Evolutionary conservation across 495 filamentous ascomycete species (phyloP), one percentile per base, ranked within the genome.

Genomic region (Penicillium antarcticum): DNA sequence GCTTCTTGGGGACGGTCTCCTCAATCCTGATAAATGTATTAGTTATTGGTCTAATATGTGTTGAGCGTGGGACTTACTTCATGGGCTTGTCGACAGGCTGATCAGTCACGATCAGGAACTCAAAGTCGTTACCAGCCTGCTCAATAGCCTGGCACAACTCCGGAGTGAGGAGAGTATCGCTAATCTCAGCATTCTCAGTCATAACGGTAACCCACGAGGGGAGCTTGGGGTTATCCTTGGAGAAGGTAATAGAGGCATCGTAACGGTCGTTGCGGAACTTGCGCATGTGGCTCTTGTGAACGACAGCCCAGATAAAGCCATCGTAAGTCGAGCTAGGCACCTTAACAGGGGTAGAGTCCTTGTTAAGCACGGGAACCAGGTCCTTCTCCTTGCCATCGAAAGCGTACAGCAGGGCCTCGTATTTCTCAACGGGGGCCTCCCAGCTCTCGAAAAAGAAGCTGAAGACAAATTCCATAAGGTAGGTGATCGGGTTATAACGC

Each of bases 261-360:
- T 97, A 98, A 57, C 95, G 86, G 45, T 96, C 94, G 31, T 95
- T 87, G 42, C 94, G 84, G 63, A 95, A 81, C 59, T 82, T 74
- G 75, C 87, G 89, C 92, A 98, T 97, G 66, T 79, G 68, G 61
- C 89, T 87, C 80, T 98, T 98, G 79, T 97, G 89, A 34, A 97
- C 92, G 57, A 98, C 69, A 26, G 91, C 95, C 81, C 84, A 97
- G 53, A 98, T 91, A 57, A 97, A 98, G 32, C 83, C 86, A 68
- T 97, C 95, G 60, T 86, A 96, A 14, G 73, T 68, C 55, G 87
- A 91, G 76, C 90, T 92, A 55, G 75, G 76, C 35, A 83, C 80
- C 56, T 77, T 78, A 13, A 76, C 36, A 24, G 67, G 61, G 6
- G 66, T 61, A n/a, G 62, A 49, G 50, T 74, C 70, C 48, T 66